Evolutionary conservation across 345 rosid genomes (phyloP), one percentile per base, ranked within the genome.

Genomic region (Reutealis trisperma): DNA sequence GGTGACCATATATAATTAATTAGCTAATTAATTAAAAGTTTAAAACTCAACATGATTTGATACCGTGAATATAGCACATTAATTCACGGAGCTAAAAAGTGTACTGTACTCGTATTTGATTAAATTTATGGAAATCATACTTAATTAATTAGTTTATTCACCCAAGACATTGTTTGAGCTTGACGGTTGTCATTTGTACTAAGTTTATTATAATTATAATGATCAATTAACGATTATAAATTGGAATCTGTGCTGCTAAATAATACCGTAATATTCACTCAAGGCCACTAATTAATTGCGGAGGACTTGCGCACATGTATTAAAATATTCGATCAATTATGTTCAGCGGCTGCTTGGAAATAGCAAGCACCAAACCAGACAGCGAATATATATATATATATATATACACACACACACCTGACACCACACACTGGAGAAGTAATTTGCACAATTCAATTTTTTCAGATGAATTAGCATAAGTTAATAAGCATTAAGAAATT

Each of bases 31-130:
- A 41, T 55, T 37, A 57, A 71, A 47, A 47, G 2, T 18, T 18
- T 16, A 66, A 37, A 9, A 21, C 18, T n/a, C 14, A 18, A 6
- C 63, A 41, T 72, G 65, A 72, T 41, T 59, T 58, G 67, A n/a
- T 72, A 11, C 75, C 66, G 42, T 72, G 66, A 72, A 72, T n/a
- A n/a, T 41, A 52, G 51, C 67, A 59, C 66, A 72, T 51, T 41
- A 58, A 7, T 71, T 71, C 49, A 54, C 49, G 55, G 9, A 4
- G 19, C 73, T 25, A 51, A 27, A 70, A 70, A 30, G 6, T 54
- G 22, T 54, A 37, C 21, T 2, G n/a, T n/a, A n/a, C n/a, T n/a
- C n/a, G n/a, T n/a, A 54, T 54, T 15, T 16, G 1, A 54, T 54
- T 15, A 18, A 15, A 16, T 14, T 51, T 12, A 0, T 12, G 0